phyloP scores from a whole-genome alignment of 1,284 basidiomycete species.

The Amylostereum areolatum region DNA sequence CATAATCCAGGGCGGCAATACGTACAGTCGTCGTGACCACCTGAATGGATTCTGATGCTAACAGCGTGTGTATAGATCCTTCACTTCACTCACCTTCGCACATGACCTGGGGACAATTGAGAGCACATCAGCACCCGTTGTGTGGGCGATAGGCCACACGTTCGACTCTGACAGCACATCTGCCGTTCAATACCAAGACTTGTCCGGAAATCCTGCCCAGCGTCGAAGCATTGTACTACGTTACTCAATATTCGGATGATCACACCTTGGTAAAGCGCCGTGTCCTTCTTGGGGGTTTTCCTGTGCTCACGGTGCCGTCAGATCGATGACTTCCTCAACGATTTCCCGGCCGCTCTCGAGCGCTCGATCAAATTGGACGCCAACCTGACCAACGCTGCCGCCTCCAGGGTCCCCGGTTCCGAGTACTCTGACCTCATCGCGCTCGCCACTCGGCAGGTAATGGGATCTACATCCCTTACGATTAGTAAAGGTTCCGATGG shows the following conservation, averaged over 20 bases:
- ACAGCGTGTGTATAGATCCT: conserved; percentile 9
- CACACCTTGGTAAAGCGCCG: neutral
- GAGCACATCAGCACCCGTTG: neutral
- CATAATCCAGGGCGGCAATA: neutral
- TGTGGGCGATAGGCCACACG: neutral
- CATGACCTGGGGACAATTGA: neutral
- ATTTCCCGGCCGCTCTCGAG: neutral
- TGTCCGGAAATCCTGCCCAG: too few relatives aligned
- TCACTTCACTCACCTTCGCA: conserved; percentile 18
- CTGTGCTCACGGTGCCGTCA: too few relatives aligned
- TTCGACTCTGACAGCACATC: neutral
- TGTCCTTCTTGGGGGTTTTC: too few relatives aligned
- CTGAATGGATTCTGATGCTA: too few relatives aligned
- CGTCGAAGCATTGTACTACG: neutral
- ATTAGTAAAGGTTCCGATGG: conserved; percentile 2
- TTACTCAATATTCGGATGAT: neutral
- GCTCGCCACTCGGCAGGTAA: conserved; percentile 1
- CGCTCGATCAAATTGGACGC: neutral
- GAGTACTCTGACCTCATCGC: conserved; percentile 1
- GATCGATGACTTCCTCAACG: neutral
- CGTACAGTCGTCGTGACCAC: neutral
- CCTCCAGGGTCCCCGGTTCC: neutral
- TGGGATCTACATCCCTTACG: conserved; percentile 5
- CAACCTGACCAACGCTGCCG: neutral
- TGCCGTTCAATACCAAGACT: neutral